phyloP scores from a whole-genome alignment of 768 basidiomycete species.

The Strobilomyces dryophilus region DNA sequence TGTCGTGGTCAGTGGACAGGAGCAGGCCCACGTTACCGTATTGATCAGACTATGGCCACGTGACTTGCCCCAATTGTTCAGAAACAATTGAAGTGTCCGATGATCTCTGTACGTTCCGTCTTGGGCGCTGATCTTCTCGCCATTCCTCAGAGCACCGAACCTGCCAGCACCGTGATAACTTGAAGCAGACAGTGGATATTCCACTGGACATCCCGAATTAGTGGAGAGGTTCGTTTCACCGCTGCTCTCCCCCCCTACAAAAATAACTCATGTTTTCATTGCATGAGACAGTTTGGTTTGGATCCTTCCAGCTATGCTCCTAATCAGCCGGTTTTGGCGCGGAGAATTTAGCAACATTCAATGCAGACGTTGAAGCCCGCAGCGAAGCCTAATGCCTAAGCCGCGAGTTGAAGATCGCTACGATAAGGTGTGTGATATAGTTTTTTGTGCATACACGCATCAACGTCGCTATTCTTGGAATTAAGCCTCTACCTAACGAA shows the following conservation, averaged over 20 bases:
- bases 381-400: too few species aligned
- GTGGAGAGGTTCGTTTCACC: background rate
- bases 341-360: too few species aligned
- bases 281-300: background rate
- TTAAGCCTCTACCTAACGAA: conserved; percentile 26
- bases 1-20: background rate
- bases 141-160: too few species aligned
- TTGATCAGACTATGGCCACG: conserved; percentile 6
- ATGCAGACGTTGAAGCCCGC: too few species aligned
- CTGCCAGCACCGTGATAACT: too few species aligned
- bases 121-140: too few species aligned
- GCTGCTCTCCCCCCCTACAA: too few species aligned
- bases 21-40: background rate
- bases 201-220: background rate
- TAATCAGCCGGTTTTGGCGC: background rate
- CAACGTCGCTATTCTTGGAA: conserved; percentile 20
- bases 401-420: conserved; percentile 27
- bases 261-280: conserved; percentile 2
- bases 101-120: too few species aligned
- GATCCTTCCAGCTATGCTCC: background rate
- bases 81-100: too few species aligned
- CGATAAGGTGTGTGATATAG: conserved; percentile 22
- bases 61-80: conserved; percentile 4
- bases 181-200: too few species aligned
- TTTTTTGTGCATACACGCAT: background rate